Percentiles rank a stretch among this genome's conserved stretches.
Evolutionary conservation across 805 yeast genomes (phyloP).

Genomic region (Saccharomycopsis schoenii): DNA sequence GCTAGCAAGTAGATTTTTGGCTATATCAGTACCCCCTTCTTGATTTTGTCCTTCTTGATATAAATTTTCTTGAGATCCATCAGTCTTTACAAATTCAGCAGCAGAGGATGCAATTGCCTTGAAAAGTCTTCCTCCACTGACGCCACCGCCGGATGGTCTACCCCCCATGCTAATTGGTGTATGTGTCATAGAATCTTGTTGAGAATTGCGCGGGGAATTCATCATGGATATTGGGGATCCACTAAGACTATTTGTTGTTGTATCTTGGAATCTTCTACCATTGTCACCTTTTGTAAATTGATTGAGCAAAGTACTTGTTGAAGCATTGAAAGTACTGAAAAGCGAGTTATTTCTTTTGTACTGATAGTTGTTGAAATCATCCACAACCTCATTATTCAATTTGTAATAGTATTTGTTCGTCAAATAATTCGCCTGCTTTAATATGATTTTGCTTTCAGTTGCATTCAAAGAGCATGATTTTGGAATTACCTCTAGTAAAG

Average conservation of each 20-base stretch:
- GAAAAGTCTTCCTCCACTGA: constrained; percentile 10
- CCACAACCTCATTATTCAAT: constrained; percentile 8
- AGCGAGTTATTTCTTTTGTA: constrained; percentile 10
- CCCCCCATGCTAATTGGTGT: constrained; percentile 6
- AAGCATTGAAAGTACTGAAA: constrained; percentile 16
- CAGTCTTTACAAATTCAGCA: constrained; percentile 14
- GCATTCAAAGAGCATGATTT: constrained; percentile 21
- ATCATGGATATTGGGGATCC: constrained; percentile 14
- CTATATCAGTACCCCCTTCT: constrained; percentile 28
- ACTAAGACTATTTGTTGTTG: constrained; percentile 6
- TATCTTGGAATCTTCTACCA: neutral
- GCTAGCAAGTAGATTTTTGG: constrained; percentile 40
- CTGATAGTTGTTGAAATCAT: constrained; percentile 16
- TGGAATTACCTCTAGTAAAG: constrained; percentile 26
- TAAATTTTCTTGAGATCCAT: neutral
- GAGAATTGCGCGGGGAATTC: constrained; percentile 15
- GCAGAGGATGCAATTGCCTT: constrained; percentile 18
- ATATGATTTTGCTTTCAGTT: constrained; percentile 24
- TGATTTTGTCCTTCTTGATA: constrained; percentile 7
- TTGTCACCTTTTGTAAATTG: constrained; percentile 12
- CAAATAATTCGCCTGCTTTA: constrained; percentile 22
- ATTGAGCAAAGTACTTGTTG: constrained; percentile 17
- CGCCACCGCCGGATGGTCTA: constrained; percentile 7
- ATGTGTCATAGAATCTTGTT: constrained; percentile 5
- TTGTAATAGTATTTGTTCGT: constrained; percentile 18